Evolutionary conservation across 2,329 filamentous ascomycete genomes (phyloP).

Genomic region (Ascochyta lentis): DNA sequence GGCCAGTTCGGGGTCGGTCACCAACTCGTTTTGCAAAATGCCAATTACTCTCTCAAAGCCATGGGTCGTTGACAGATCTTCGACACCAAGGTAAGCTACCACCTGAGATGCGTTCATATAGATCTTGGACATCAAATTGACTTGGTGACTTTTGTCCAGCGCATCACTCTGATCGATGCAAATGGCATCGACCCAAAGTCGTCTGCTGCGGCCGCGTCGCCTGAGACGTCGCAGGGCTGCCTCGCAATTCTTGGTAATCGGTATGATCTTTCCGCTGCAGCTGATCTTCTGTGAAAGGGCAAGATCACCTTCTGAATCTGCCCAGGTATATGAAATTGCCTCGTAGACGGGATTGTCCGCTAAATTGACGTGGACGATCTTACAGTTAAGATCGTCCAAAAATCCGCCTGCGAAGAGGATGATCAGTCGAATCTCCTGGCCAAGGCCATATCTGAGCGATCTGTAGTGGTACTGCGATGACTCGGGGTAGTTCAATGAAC

Average conservation of each 20-base stretch:
- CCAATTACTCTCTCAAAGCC: no score
- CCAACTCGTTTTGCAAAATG: no score
- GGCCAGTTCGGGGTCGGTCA: no score
- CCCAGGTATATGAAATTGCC: conserved; percentile 34
- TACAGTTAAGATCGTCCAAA: conserved; percentile 12
- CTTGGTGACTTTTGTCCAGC: conserved; percentile 20
- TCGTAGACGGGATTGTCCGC: conserved; percentile 25
- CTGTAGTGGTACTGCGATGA: neutral
- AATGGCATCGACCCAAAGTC: conserved; percentile 28
- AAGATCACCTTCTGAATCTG: conserved; percentile 1
- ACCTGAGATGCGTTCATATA: conserved; percentile 13
- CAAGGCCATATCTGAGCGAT: neutral
- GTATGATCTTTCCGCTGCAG: conserved; percentile 1
- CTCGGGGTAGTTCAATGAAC: neutral
- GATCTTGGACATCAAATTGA: conserved; percentile 22
- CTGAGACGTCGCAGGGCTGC: conserved; percentile 14
- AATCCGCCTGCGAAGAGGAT: conserved; percentile 8
- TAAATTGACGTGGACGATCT: conserved; percentile 21
- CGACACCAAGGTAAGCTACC: conserved; percentile 2
- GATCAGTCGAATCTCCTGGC: conserved; percentile 23
- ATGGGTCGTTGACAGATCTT: neutral
- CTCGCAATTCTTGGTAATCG: conserved; percentile 22
- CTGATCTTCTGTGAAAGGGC: no score
- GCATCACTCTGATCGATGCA: conserved; percentile 28
- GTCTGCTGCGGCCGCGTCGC: conserved; percentile 1